Evolutionary conservation across 345 rosid genomes (phyloP), one percentile per base, ranked within the genome.

Genomic region (Euphorbia tirucalli): DNA sequence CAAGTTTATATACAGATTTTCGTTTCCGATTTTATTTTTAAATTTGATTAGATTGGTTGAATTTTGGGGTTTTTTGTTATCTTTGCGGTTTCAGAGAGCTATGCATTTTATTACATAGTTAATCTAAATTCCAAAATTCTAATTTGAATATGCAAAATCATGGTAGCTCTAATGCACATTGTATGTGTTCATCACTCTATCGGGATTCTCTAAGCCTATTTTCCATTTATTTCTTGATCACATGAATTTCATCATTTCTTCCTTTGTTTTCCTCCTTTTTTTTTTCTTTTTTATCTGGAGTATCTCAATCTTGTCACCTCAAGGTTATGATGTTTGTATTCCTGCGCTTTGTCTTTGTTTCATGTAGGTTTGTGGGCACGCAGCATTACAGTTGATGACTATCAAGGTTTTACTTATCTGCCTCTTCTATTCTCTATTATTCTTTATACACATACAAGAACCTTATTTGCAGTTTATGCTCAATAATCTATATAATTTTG

Each of bases 331-430:
- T 24, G 3, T 58, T 48, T 62, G 10, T 52, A 35, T 41, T 14
- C 0, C 15, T 22, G 39, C 3, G 0, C 7, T 64, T 65, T 68
- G 81, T 16, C 63, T 68, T 68, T 31, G 65, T 71, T n/a, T n/a
- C n/a, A n/a, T 82, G 78, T 85, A 95, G 99, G 96, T 77, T 69
- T 89, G 69, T 79, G 76, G 81, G 87, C 90, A 65, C 54, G 70
- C 61, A 85, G 89, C 74, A 74, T 90, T 10, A 87, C 93, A 2
- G 98, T 95, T 78, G 80, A 86, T 84, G 99, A 92, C 69, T 95
- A 90, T 79, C 99, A 95, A 89, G 98, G 99, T 95, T 41, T 61
- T 81, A 72, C 7, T 69, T 37, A 63, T 46, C 55, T 18, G 48
- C 65, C 57, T 70, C 68, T 79, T 65, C 44, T 69, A 28, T n/a